Base-by-base conservation (phyloP, 2,329 filamentous ascomycete genomes). In the Talaromyces amestolkiae region DNA sequence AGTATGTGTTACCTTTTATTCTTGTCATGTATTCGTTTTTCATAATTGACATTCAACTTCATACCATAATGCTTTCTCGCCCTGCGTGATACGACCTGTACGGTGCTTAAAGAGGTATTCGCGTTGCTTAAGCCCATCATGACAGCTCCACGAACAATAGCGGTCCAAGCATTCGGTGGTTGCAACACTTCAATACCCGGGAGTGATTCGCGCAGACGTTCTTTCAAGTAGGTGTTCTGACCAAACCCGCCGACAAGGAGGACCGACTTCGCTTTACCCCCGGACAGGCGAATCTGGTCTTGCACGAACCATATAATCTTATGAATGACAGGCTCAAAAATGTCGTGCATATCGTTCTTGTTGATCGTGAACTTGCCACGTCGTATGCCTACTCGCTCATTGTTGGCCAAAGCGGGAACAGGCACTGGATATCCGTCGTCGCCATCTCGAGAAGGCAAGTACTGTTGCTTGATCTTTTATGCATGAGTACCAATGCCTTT, bases 1-100 rank as follows among this genome's bases (percentile, higher is more conserved):
- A 11, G 27, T 35, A 17, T 31, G 10, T 54, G 17, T 33, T 54
- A 33, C 51, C 31, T 54, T 54, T 54, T 11, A 35, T 19, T 35
- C 31, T 33, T 19, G 51, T 54, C 31, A 19, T 54, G 51, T n/a
- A 19, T 35, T 3, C 7, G 10, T 33, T n/a, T 19, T 1, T 35
- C 27, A 17, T 10, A 54, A n/a, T 33, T 11, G 17, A n/a, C 15
- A 54, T 54, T 35, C 51, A 54, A 33, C 51, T n/a, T 33, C 27
- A 54, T 54, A 54, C 51, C 51, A 54, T 54, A 54, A 54, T 54
- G 51, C 27, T 54, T 54, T 54, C 51, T 31, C 27, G 51, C 51
- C 31, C 24, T 33, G 11, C 27, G 51, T 35, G 51, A 54, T 13
- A 54, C 51, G 17, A 54, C 24, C 51, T 54, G 27, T 19, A 54